Evolutionary conservation across 495 filamentous ascomycete species (phyloP), one percentile per base, ranked within the genome.

Genomic region (Aspergillus affinis): DNA sequence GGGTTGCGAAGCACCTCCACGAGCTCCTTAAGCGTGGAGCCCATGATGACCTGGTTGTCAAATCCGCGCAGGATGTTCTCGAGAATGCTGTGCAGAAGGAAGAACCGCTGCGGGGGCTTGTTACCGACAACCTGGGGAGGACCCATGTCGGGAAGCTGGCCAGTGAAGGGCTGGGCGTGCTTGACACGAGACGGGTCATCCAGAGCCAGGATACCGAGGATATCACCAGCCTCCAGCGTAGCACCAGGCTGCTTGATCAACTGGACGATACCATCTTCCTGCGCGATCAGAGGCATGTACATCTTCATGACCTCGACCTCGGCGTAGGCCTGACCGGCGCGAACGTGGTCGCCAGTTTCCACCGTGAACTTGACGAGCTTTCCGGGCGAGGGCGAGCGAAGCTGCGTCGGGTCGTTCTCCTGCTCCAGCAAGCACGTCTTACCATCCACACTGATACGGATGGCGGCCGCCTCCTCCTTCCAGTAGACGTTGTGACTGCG

Each of bases 231-330:
- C 75, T 97, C 92, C 32, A 99, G 88, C n/a, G 92, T 94, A 19
- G 94, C 91, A 66, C 94, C 94, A 55, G 95, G 95, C 78, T 98
- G 94, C 85, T 99, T 99, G 81, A 99, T 96, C 67, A 98, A 83
- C 78, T 97, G 93, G 49, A 99, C 95, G 56, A 93, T 87, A 76
- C 94, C 94, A 64, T 96, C 95, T 73, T 99, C 94, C 74, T 93
- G 88, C n/a, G 94, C 89, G 57, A 99, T 82, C 55, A 99, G 83
- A 66, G 94, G 94, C 94, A 99, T 99, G 81, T 96, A 98, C 94
- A 99, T 99, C 83, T 99, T 99, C 94, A 99, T 99, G 73, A 99
- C 95, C 74, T 99, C 94, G 55, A 99, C 94, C 70, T 99, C 94
- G 55, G 94, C 94, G 69, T 90, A 99, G 8, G 93, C 81, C 74